A percentile compares a stretch with the other conserved stretches of the same genome.
These are phyloP conservation scores for Candida anglica DNA, from an alignment of 805 yeast genomes.

Conservation along the genomic window DNA sequence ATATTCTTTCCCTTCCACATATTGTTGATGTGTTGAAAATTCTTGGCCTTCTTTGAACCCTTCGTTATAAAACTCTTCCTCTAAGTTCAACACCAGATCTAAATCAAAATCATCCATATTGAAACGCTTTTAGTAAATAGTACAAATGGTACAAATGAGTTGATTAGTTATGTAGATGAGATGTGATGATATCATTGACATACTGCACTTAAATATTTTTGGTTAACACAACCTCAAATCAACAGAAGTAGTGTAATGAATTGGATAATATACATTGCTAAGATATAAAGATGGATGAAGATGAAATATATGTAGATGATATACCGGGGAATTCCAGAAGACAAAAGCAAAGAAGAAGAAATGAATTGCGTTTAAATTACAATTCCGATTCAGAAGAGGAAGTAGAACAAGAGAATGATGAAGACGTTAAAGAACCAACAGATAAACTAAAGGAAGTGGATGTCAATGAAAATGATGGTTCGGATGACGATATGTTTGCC, in stretches of 20 bases:
- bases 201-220: too few species aligned
- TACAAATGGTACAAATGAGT: too few species aligned
- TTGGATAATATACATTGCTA: too few species aligned
- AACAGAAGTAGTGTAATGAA: too few species aligned
- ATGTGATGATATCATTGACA: too few species aligned
- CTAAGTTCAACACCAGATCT: slow-evolving; percentile 53
- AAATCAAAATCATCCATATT: slow-evolving; percentile 40
- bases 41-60: slow-evolving; percentile 72
- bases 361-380: slow-evolving; percentile 15
- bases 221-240: too few species aligned
- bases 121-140: too few species aligned
- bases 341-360: slow-evolving; percentile 11
- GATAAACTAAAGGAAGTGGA: slow-evolving; percentile 4
- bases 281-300: too few species aligned
- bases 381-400: slow-evolving; percentile 21
- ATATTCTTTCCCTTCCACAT: slow-evolving; percentile 74
- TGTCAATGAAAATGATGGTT: slow-evolving; percentile 8
- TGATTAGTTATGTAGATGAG: too few species aligned
- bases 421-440: too few species aligned
- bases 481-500: slow-evolving; percentile 45
- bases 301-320: slow-evolving; percentile 6
- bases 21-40: slow-evolving; percentile 57
- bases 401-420: slow-evolving; percentile 10
- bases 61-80: slow-evolving; percentile 55
- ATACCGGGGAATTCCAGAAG: slow-evolving; percentile 9